Evolutionary conservation across 2,329 filamentous ascomycete species (phyloP).

Genomic region (Pseudogymnoascus sp.): DNA sequence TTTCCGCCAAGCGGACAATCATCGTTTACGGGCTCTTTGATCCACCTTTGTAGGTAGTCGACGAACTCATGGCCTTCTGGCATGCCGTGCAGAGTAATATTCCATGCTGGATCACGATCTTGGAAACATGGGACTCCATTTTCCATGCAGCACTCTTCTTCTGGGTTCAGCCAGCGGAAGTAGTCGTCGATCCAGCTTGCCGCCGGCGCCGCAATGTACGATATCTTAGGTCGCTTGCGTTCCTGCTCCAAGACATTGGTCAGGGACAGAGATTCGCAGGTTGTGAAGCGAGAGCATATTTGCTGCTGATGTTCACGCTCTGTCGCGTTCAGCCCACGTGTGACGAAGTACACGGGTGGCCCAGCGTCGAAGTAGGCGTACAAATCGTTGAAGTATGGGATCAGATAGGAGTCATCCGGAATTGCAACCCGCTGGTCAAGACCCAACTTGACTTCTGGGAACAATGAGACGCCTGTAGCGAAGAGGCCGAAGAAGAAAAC

Average conservation of each 20-base stretch:
- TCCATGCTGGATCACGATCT: slow-evolving; percentile 73
- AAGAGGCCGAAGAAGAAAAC: slow-evolving; percentile 82
- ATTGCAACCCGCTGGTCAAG: slow-evolving; percentile 93
- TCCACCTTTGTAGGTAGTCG: slow-evolving; percentile 75
- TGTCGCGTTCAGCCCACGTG: slow-evolving; percentile 72
- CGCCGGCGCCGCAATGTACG: slow-evolving; percentile 79
- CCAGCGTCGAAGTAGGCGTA: slow-evolving; percentile 88
- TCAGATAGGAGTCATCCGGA: slow-evolving; percentile 87
- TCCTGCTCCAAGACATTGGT: slow-evolving; percentile 91
- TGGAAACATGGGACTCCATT: slow-evolving; percentile 69
- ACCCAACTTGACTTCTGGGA: slow-evolving; percentile 78
- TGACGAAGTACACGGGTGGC: slow-evolving; percentile 94
- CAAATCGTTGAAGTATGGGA: slow-evolving; percentile 92
- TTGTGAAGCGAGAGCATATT: slow-evolving; percentile 83
- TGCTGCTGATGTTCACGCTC: slow-evolving; percentile 70
- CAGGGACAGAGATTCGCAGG: slow-evolving; percentile 76
- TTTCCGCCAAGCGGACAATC: slow-evolving; percentile 83
- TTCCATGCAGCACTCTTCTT: slow-evolving; percentile 66
- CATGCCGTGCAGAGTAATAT: slow-evolving; percentile 83
- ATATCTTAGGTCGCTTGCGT: slow-evolving; percentile 78
- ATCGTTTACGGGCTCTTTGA: slow-evolving; percentile 69
- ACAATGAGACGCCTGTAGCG: slow-evolving; percentile 72
- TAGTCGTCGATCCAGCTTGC: slow-evolving; percentile 98
- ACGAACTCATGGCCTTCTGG: slow-evolving; percentile 89
- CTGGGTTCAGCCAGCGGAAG: slow-evolving; percentile 91